Conservation (phyloP, 768 basidiomycete species). For the Boletus coccyginus region DNA sequence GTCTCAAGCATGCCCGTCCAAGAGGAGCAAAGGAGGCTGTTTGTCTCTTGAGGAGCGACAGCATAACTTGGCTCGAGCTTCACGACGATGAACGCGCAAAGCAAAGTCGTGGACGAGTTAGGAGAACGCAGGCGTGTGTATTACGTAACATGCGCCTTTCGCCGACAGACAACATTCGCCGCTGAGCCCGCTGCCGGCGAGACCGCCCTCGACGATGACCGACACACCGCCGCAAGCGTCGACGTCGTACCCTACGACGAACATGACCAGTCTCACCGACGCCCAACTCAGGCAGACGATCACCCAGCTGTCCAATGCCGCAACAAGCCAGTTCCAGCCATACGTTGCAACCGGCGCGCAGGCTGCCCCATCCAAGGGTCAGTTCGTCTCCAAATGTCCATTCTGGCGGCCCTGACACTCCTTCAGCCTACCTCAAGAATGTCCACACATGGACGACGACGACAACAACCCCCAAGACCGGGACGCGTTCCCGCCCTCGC, state of each 20-base stretch:
- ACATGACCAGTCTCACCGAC: slow-evolving; percentile 52
- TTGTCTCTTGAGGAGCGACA: slow-evolving; percentile 16
- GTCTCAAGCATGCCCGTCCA: slow-evolving; percentile 10
- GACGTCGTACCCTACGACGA: slow-evolving; percentile 31
- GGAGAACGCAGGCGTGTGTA: not conserved
- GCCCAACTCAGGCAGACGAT: slow-evolving; percentile 63
- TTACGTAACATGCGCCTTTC: slow-evolving; percentile 29
- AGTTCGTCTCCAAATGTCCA: not conserved
- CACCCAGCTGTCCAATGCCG: slow-evolving; percentile 46
- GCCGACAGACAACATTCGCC: not conserved
- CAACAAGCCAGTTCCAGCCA: slow-evolving; percentile 35
- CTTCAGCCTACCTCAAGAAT: slow-evolving; percentile 62
- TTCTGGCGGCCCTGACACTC: slow-evolving; percentile 15
- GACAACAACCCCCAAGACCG: slow-evolving; percentile 44
- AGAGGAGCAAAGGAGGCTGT: not conserved
- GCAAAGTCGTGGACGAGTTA: not conserved
- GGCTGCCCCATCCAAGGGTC: slow-evolving; percentile 30
- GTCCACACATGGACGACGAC: slow-evolving; percentile 67
- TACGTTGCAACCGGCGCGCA: slow-evolving; percentile 32
- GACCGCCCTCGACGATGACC: slow-evolving; percentile 21
- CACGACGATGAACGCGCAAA: not conserved
- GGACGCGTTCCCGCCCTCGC: slow-evolving; percentile 40
- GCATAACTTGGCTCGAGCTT: slow-evolving; percentile 11
- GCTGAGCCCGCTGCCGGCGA: not conserved
- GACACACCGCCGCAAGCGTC: slow-evolving; percentile 26